Evolutionary conservation across 768 basidiomycete species (phyloP).

Genomic region (Gelatoporia subvermispora): DNA sequence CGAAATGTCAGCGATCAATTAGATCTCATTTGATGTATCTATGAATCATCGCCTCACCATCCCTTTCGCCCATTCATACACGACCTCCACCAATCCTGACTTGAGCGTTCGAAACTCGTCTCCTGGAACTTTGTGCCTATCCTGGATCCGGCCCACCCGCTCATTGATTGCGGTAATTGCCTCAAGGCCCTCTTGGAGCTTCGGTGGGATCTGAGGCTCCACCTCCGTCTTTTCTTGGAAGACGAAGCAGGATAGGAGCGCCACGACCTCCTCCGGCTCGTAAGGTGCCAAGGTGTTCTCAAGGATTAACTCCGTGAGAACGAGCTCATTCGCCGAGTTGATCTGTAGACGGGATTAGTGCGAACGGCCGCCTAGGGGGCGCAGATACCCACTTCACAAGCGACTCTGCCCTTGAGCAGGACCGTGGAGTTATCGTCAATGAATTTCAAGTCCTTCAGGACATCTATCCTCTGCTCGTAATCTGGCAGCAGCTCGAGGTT

Average conservation of each 20-base stretch:
- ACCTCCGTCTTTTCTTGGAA: conserved; percentile 97
- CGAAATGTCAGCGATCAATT: not conserved
- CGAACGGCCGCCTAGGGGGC: not conserved
- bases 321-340: conserved; percentile 95
- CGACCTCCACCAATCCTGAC: conserved; percentile 90
- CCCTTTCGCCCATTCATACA: conserved; percentile 98
- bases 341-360: conserved; percentile 49
- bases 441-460: conserved; percentile 87
- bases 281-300: conserved; percentile 90
- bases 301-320: conserved; percentile 93
- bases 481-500: conserved; percentile 96
- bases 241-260: conserved; percentile 91
- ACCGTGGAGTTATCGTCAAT: conserved; percentile 96
- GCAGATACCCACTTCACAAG: conserved; percentile 72
- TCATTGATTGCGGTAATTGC: conserved; percentile 76
- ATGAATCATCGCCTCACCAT: conserved; percentile 58
- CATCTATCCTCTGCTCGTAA: conserved; percentile 90
- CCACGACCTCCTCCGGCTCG: conserved; percentile 94
- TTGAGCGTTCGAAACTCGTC: conserved; percentile 83
- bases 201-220: conserved; percentile 76
- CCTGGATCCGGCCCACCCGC: conserved; percentile 75
- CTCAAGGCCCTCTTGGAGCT: conserved; percentile 75
- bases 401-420: conserved; percentile 92
- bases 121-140: conserved; percentile 68
- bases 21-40: not conserved